Evolutionary conservation across 1,284 basidiomycete genomes (phyloP).

Genomic region (Vanrija humicola): DNA sequence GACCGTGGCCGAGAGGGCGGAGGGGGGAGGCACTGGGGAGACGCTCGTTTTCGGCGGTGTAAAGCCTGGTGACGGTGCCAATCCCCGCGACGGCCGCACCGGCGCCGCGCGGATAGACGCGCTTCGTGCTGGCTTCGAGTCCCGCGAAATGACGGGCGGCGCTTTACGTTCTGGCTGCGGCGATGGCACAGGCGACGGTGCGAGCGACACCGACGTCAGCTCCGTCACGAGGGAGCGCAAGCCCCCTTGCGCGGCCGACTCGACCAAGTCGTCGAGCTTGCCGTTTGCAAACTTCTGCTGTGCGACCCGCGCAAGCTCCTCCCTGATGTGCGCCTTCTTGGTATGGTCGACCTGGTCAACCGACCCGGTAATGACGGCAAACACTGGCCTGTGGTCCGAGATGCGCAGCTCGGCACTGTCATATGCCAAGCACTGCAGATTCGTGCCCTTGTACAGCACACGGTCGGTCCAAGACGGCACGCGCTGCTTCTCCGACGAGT

Average conservation of each 20-base stretch:
- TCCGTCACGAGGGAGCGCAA: conserved; percentile 21
- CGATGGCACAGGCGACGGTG: conserved; percentile 1
- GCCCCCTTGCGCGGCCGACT: conserved; percentile 19
- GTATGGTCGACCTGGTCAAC: conserved; percentile 72
- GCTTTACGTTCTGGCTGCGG: neutral
- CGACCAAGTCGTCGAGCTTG: conserved; percentile 14
- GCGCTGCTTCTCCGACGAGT: conserved; percentile 92
- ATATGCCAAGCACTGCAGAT: conserved; percentile 41
- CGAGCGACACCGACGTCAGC: conserved; percentile 10
- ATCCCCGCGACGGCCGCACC: neutral
- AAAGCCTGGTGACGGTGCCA: neutral
- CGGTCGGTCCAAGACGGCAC: conserved; percentile 98
- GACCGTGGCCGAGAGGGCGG: neutral
- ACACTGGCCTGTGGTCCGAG: conserved; percentile 95
- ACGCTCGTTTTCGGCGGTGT: neutral
- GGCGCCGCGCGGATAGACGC: neutral
- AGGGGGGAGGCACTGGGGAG: too few relatives aligned
- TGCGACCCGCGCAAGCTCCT: conserved; percentile 4
- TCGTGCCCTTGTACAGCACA: conserved; percentile 74
- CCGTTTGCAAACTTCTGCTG: conserved; percentile 1
- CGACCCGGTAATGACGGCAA: conserved; percentile 71
- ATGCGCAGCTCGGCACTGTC: conserved; percentile 71
- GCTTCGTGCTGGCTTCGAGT: conserved; percentile 3
- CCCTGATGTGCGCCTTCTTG: conserved; percentile 56
- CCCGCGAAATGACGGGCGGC: conserved; percentile 12